Evolutionary conservation across 192 early-diverging fungal species (phyloP).

Genomic region (Coemansia sp.): DNA sequence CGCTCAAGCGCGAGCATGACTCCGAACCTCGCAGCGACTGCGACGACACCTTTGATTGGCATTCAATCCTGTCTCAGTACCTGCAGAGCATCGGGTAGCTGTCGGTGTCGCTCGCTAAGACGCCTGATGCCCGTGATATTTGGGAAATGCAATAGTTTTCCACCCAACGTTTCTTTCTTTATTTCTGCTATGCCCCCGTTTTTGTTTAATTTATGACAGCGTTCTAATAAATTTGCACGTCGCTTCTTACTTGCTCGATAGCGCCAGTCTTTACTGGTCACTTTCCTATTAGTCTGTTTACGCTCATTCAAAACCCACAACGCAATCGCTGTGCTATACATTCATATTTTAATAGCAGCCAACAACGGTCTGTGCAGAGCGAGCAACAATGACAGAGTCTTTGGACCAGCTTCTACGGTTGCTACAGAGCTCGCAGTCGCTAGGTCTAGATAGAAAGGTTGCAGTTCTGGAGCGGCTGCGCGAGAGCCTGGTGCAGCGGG

Average conservation of each 20-base stretch:
- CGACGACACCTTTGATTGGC: constrained; percentile 5
- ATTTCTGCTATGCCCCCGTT: neutral
- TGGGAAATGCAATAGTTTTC: neutral
- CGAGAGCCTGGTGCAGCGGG: constrained; percentile 19
- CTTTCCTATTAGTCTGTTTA: neutral
- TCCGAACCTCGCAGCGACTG: neutral
- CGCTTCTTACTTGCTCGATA: neutral
- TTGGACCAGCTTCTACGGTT: constrained; percentile 37
- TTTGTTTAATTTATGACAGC: constrained; percentile 4
- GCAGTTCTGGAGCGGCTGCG: constrained; percentile 27
- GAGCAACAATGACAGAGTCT: constrained; percentile 35
- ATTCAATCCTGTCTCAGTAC: constrained; percentile 7
- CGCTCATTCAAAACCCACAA: neutral
- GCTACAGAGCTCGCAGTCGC: constrained; percentile 32
- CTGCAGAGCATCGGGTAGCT: constrained; percentile 12
- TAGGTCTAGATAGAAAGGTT: constrained; percentile 30
- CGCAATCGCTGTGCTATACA: neutral
- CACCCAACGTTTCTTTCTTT: neutral
- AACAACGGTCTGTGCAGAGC: neutral
- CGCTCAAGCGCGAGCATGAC: neutral
- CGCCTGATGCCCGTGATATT: neutral
- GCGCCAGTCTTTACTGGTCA: neutral
- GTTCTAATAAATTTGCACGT: neutral
- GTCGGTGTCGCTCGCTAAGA: neutral
- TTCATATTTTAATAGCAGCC: neutral